These are phyloP conservation scores for Colletotrichum noveboracense DNA, from an alignment of 2,329 filamentous ascomycete genomes.

Conservation along the genomic window DNA sequence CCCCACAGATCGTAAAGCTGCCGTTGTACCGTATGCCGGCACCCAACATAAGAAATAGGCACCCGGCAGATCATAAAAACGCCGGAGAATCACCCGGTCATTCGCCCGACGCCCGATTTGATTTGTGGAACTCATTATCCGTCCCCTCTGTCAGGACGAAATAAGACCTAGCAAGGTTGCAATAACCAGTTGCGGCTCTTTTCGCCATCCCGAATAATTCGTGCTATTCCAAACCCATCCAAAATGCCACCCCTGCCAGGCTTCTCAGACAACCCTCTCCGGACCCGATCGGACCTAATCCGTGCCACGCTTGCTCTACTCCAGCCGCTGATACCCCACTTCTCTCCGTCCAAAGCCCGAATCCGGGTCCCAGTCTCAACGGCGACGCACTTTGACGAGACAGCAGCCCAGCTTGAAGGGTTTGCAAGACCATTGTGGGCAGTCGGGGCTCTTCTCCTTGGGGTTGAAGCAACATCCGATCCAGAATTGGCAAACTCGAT, in stretches of 20 bases:
- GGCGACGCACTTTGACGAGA: constrained; percentile 47
- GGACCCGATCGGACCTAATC: constrained; percentile 38
- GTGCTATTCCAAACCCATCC: not conserved
- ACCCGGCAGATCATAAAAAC: not conserved
- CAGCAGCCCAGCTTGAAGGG: constrained; percentile 49
- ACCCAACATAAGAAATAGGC: not conserved
- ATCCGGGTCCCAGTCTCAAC: constrained; percentile 41
- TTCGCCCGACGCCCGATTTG: not conserved
- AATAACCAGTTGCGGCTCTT: not conserved
- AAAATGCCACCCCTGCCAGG: constrained; percentile 41
- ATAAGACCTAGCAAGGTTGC: not conserved
- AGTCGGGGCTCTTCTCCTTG: constrained; percentile 46
- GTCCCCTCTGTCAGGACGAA: not conserved
- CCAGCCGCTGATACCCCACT: constrained; percentile 34
- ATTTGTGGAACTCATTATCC: not conserved
- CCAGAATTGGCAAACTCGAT: not conserved
- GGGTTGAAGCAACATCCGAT: constrained; percentile 24
- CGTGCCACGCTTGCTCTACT: constrained; percentile 38
- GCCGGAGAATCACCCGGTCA: not conserved
- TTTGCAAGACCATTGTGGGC: constrained; percentile 46
- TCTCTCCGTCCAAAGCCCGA: constrained; percentile 37
- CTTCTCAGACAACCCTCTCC: constrained; percentile 46
- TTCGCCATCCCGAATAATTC: not conserved
- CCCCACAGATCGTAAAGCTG: not conserved
- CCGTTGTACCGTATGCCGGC: not conserved